Evolutionary conservation across 1,284 basidiomycete genomes (phyloP), one percentile per base, ranked within the genome.

Genomic region (Microbotryum saponariae): DNA sequence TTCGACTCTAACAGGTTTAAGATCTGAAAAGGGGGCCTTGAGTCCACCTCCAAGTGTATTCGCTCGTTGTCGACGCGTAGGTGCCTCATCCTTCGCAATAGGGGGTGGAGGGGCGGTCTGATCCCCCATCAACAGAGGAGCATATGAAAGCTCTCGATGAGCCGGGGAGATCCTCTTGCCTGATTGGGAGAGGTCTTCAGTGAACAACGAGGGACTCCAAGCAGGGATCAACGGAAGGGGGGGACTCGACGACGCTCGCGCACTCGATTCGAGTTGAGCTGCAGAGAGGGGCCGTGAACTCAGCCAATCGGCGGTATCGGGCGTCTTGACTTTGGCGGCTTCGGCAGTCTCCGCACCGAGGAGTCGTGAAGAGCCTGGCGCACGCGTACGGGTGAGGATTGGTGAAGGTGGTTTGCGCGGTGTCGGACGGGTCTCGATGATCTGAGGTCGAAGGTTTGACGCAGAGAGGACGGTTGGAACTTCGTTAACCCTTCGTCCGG

Each of bases 41-140:
- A 60, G 48, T 2, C 55, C 65, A 0, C 54, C 55, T 1, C 65
- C 65, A 9, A 66, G 33, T 1, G 60, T 60, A 7, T 58, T 60
- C 9, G 65, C 59, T 29, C 65, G 29, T 25, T 62, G 47, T 25
- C 51, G 51, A 6, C 51, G 21, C 16, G 55, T 21, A n/a, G 45
- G 52, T 16, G 10, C 8, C 33, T 53, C 23, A 29, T 9, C 29
- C 7, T 20, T 25, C 3, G 48, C 9, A 25, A 25, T 21, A 44
- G 45, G 20, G 6, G 31, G 1, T 23, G 29, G 31, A 16, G 14
- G 23, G 2, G 6, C 7, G 21, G 23, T 10, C 44, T 47, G 1
- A 12, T 20, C 52, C 29, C 29, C 29, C 8, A 37, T 21, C 23
- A n/a, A 10, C 21, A 58, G 1, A 14, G 20, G 3, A 18, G 47